These are phyloP conservation scores for Plasmodium gaboni DNA, from an alignment of 169 alveolate species.

Conservation along the genomic window DNA sequence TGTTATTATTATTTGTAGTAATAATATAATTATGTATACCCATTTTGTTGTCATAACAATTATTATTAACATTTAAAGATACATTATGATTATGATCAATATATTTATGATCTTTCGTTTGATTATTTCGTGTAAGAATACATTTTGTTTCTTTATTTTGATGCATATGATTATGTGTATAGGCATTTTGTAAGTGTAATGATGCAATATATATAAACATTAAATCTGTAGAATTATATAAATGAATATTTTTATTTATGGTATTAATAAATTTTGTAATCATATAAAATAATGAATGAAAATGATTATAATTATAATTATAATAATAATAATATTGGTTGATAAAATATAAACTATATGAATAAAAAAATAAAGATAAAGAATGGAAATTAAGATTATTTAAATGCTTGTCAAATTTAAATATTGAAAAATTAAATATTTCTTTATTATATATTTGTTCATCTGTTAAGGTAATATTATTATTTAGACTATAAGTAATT, in stretches of 20 bases:
- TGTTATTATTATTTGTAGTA: no score
- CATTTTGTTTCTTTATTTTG: no score
- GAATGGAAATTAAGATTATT: slow-evolving; percentile 57
- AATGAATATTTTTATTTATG: slow-evolving; percentile 32
- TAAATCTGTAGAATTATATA: slow-evolving; percentile 57
- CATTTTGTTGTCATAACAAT: no score
- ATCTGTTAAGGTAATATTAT: slow-evolving; percentile 6
- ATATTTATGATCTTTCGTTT: no score
- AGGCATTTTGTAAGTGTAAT: slow-evolving; percentile 10
- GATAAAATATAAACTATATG: slow-evolving; percentile 57
- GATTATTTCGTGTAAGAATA: no score
- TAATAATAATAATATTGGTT: background rate
- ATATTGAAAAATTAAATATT: slow-evolving; percentile 43
- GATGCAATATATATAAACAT: slow-evolving; percentile 61
- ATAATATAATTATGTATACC: no score
- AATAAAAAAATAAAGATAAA: slow-evolving; percentile 66
- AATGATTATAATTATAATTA: background rate
- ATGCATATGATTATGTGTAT: background rate
- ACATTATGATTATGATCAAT: no score
- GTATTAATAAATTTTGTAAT: slow-evolving; percentile 50
- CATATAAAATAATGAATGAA: slow-evolving; percentile 54
- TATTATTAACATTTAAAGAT: no score
- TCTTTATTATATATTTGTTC: slow-evolving; percentile 45
- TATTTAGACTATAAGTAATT: slow-evolving; percentile 39
- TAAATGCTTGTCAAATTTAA: slow-evolving; percentile 44